A percentile compares a stretch with the other conserved stretches of the same genome.
Conservation (phyloP, 768 basidiomycete species). For the Amanita exitialis region DNA sequence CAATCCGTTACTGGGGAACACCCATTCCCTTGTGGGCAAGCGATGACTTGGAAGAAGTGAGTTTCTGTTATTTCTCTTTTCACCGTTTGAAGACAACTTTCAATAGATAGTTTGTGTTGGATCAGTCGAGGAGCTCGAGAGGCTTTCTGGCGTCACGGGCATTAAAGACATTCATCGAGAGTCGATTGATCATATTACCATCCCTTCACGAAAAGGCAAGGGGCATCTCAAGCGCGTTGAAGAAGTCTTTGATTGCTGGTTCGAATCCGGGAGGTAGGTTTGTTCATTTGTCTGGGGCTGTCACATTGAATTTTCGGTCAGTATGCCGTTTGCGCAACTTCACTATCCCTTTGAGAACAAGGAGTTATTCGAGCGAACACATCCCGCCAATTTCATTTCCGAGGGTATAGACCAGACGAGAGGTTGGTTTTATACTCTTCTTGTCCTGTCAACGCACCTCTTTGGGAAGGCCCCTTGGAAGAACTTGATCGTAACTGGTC, state of each 20-base stretch:
- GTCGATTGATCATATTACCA: slow-evolving; percentile 92
- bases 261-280: slow-evolving; percentile 91
- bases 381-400: slow-evolving; percentile 94
- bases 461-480: slow-evolving; percentile 95
- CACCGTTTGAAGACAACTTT: slow-evolving; percentile 1
- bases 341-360: slow-evolving; percentile 99
- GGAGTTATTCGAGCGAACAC: slow-evolving; percentile 71
- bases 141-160: slow-evolving; percentile 71
- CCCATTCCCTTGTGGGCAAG: slow-evolving; percentile 95
- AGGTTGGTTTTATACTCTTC: slow-evolving; percentile 98
- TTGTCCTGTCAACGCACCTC: slow-evolving; percentile 92
- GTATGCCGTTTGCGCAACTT: slow-evolving; percentile 96
- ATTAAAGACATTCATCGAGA: slow-evolving; percentile 91
- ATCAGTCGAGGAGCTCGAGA: slow-evolving; percentile 83
- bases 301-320: slow-evolving; percentile 18
- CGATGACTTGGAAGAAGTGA: slow-evolving; percentile 84
- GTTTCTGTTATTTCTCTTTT: background rate
- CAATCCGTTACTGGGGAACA: slow-evolving; percentile 98
- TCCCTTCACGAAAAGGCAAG: slow-evolving; percentile 85
- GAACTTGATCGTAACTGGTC: slow-evolving; percentile 92
- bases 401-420: slow-evolving; percentile 99
- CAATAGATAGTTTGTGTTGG: slow-evolving; percentile 71
- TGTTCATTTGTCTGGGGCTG: background rate
- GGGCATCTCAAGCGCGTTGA: slow-evolving; percentile 83
- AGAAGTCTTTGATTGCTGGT: slow-evolving; percentile 99